Conservation (phyloP, 1,139 yeast species). For the Blastobotrys capitulatus region DNA sequence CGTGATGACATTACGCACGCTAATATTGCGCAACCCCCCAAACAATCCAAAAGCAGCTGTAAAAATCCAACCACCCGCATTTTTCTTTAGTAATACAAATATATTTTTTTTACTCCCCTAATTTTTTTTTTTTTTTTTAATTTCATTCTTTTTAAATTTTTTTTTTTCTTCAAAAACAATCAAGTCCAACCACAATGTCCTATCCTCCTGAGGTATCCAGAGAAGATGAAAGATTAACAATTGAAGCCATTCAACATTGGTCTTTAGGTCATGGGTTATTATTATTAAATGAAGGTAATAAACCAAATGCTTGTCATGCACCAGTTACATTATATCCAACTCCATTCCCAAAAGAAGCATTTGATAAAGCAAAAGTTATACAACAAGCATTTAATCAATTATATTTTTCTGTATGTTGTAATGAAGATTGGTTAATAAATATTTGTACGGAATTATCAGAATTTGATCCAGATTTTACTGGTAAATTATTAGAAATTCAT, state of each 20-base stretch:
- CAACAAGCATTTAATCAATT: slow-evolving; percentile 67
- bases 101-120: neutral
- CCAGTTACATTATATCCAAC: slow-evolving; percentile 91
- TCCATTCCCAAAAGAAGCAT: slow-evolving; percentile 68
- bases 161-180: neutral
- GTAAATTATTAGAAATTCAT: slow-evolving; percentile 52
- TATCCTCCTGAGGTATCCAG: slow-evolving; percentile 20
- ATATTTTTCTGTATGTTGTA: slow-evolving; percentile 49
- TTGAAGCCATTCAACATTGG: slow-evolving; percentile 57
- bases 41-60: neutral
- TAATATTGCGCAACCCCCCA: neutral
- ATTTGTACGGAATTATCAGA: slow-evolving; percentile 45
- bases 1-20: no score
- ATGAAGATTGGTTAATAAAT: slow-evolving; percentile 55
- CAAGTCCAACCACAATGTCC: no score
- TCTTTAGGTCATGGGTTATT: slow-evolving; percentile 70
- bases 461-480: slow-evolving; percentile 75
- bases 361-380: slow-evolving; percentile 60
- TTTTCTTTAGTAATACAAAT: neutral
- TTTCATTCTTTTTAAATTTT: neutral
- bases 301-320: slow-evolving; percentile 51
- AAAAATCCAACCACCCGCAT: slow-evolving; percentile 1
- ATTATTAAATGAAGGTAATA: slow-evolving; percentile 58
- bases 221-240: slow-evolving; percentile 16
- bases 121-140: neutral